Conservation (phyloP, 1,284 basidiomycete genomes). For the Schizophyllum commune region DNA sequence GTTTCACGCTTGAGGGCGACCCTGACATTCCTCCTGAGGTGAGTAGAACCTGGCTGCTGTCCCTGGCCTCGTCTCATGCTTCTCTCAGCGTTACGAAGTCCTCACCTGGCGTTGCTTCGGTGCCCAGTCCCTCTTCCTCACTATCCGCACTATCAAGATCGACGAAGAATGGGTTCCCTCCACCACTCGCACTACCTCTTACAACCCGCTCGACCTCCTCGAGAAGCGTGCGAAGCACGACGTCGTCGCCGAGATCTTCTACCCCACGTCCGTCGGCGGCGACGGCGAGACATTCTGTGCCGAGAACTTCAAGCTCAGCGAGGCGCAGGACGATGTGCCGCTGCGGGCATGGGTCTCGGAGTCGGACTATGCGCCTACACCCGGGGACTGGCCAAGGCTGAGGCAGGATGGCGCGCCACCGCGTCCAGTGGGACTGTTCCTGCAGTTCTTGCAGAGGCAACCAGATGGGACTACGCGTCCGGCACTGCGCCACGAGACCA, state of each 20-base stretch:
- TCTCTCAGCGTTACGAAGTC: conserved; percentile 16
- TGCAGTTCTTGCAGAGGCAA: not conserved
- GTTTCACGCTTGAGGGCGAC: conserved; percentile 14
- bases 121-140: not conserved
- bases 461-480: not conserved
- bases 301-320: not conserved
- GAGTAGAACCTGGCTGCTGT: conserved; percentile 11
- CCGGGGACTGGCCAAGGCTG: not conserved
- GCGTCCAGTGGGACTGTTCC: not conserved
- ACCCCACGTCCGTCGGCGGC: not conserved
- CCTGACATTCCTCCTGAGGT: conserved; percentile 10
- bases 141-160: not conserved
- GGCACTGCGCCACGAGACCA: not conserved
- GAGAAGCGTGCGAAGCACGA: not conserved
- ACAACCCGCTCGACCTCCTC: not conserved
- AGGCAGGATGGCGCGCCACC: not conserved
- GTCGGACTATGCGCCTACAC: not conserved
- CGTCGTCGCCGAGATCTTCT: not conserved
- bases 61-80: conserved; percentile 17
- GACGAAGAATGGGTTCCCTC: not conserved
- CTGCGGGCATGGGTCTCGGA: not conserved
- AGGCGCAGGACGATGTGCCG: not conserved
- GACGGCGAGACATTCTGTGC: not conserved
- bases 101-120: not conserved
- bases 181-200: not conserved